Conservation (phyloP, 176 grass and related monocot species). For the Pontederia paniculata region DNA sequence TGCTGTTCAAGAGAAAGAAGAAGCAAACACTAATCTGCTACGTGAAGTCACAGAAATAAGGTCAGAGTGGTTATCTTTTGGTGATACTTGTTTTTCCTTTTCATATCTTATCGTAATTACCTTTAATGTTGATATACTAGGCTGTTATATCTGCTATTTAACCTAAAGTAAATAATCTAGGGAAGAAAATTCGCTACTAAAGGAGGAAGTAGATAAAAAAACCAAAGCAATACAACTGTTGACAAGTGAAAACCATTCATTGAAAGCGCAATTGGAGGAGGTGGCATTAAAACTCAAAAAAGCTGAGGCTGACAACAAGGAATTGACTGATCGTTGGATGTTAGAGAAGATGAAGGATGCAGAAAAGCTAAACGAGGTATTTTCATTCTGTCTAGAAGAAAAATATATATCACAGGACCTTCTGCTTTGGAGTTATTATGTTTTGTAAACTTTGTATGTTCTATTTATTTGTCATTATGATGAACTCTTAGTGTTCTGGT, state of each 20-base stretch:
- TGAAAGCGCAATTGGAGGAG: constrained; percentile 59
- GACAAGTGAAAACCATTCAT: constrained; percentile 59
- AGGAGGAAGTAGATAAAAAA: constrained; percentile 66
- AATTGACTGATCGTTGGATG: constrained; percentile 82
- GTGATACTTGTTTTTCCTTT: too few species aligned
- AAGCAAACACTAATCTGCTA: constrained; percentile 36
- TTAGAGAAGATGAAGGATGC: constrained; percentile 95
- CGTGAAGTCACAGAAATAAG: constrained; percentile 52
- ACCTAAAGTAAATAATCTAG: constrained; percentile 28
- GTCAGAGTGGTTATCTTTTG: constrained; percentile 7
- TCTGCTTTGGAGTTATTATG: constrained; percentile 3
- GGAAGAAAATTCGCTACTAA: constrained; percentile 61
- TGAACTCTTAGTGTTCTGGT: too few species aligned
- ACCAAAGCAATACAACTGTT: constrained; percentile 61
- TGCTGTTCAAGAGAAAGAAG: constrained; percentile 69
- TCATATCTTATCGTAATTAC: too few species aligned
- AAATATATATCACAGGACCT: not conserved
- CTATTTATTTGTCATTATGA: too few species aligned
- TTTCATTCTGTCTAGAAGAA: not conserved
- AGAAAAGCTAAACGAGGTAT: constrained; percentile 97
- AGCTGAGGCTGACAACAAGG: constrained; percentile 58
- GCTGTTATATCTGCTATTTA: too few species aligned
- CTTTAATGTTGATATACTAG: too few species aligned
- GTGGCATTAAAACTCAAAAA: constrained; percentile 49
- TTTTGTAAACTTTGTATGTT: not conserved